Conservation (phyloP, 805 yeast species). For the Starmerella sp. region DNA sequence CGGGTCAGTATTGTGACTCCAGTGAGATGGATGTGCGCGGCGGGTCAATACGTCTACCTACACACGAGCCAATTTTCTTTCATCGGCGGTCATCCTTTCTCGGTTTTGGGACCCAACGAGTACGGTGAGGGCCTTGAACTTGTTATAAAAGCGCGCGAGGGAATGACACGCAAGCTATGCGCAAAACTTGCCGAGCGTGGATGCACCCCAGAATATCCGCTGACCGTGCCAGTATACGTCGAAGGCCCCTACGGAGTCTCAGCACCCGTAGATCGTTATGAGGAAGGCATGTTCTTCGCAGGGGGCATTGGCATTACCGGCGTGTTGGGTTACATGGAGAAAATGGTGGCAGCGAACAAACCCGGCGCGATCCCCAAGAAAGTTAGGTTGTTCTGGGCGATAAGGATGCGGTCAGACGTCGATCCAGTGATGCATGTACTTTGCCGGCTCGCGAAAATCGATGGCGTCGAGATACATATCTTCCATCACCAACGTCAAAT, state of each 20-base stretch:
- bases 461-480: constrained; percentile 16
- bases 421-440: constrained; percentile 24
- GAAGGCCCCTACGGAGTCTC: constrained; percentile 55
- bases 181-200: constrained; percentile 27
- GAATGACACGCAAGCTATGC: constrained; percentile 38
- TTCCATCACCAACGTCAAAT: constrained; percentile 6
- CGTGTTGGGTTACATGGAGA: constrained; percentile 37
- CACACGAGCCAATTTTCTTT: constrained; percentile 39
- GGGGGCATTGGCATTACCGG: constrained; percentile 62
- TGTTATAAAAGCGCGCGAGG: constrained; percentile 42
- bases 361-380: constrained; percentile 10
- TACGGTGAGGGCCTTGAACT: constrained; percentile 38
- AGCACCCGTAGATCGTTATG: constrained; percentile 38
- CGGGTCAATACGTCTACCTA: constrained; percentile 55
- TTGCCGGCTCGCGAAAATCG: constrained; percentile 11
- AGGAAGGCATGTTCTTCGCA: constrained; percentile 41
- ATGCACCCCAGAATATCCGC: constrained; percentile 28
- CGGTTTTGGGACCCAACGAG: constrained; percentile 36
- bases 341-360: constrained; percentile 16
- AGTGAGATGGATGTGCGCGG: constrained; percentile 41
- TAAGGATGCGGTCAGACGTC: constrained; percentile 24
- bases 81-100: constrained; percentile 64
- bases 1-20: constrained; percentile 43
- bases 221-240: constrained; percentile 35
- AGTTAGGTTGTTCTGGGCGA: constrained; percentile 27